Percentiles rank a stretch among this genome's conserved stretches.
Conservation (phyloP, 1,284 basidiomycete genomes). For the Inonotus obliquus region DNA sequence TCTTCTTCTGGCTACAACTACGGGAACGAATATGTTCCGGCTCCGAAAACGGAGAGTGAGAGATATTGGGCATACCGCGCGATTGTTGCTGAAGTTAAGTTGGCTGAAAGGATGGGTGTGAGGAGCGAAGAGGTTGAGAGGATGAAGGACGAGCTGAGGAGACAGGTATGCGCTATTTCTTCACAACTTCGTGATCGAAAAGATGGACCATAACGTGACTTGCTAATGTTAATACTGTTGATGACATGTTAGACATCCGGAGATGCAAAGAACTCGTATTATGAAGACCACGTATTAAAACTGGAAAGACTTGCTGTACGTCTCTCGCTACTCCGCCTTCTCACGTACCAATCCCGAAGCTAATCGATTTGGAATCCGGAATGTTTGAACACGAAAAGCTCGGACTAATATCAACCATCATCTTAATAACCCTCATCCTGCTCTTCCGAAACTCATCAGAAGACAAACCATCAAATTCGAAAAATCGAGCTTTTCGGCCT, state of each 20-base stretch:
- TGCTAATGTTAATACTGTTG: neutral
- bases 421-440: constrained; percentile 4
- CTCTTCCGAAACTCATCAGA: constrained; percentile 1
- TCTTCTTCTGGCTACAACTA: neutral
- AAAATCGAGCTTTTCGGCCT: constrained; percentile 8
- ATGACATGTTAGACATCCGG: neutral
- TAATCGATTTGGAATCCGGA: neutral
- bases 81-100: constrained; percentile 9
- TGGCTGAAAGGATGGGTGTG: constrained; percentile 6
- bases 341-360: neutral
- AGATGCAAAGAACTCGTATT: neutral
- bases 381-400: constrained; percentile 1
- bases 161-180: neutral
- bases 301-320: constrained; percentile 12
- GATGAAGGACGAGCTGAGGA: constrained; percentile 5
- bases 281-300: constrained; percentile 2
- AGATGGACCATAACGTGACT: neutral
- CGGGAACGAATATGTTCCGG: neutral
- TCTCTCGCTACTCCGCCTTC: neutral
- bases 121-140: neutral
- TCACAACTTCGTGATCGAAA: too few relatives aligned
- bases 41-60: constrained; percentile 3
- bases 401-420: constrained; percentile 8
- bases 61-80: constrained; percentile 16
- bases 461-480: neutral